Evolutionary conservation across 1,139 yeast species (phyloP).

Genomic region (Hemisphaericaspora xylanilytica): DNA sequence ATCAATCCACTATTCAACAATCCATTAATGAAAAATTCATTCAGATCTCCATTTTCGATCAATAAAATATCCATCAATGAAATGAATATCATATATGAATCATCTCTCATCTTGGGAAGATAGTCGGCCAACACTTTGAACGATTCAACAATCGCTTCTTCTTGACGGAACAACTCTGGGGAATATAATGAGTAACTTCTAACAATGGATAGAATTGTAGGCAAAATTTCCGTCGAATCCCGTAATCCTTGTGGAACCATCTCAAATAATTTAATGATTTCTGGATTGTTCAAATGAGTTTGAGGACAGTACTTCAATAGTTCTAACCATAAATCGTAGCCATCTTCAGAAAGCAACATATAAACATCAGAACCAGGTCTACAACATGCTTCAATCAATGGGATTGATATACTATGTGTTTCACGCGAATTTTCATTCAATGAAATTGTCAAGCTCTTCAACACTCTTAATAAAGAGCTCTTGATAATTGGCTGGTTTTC

Average conservation of each 20-base stretch:
- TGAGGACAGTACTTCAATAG: constrained; percentile 57
- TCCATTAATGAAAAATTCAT: constrained; percentile 29
- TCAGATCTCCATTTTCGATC: constrained; percentile 25
- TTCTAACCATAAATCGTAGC: constrained; percentile 79
- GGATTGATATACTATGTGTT: constrained; percentile 64
- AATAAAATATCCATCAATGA: constrained; percentile 59
- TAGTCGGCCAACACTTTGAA: constrained; percentile 56
- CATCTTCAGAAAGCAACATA: constrained; percentile 77
- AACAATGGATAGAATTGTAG: constrained; percentile 62
- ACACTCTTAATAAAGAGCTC: constrained; percentile 66
- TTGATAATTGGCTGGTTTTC: constrained; percentile 67
- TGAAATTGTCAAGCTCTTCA: constrained; percentile 64
- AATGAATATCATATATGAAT: constrained; percentile 56
- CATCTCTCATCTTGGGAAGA: constrained; percentile 66
- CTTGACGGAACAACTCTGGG: constrained; percentile 43
- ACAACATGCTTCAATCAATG: constrained; percentile 67
- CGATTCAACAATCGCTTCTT: constrained; percentile 34
- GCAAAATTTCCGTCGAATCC: constrained; percentile 75
- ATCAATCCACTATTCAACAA: constrained; percentile 49
- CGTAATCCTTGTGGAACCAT: constrained; percentile 49
- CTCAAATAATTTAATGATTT: constrained; percentile 45
- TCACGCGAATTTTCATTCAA: constrained; percentile 57
- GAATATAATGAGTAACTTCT: constrained; percentile 69
- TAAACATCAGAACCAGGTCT: constrained; percentile 55
- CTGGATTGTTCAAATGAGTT: constrained; percentile 19